These are phyloP conservation scores for Colletotrichum chrysophilum DNA, from an alignment of 2,329 filamentous ascomycete species.

Conservation along the genomic window DNA sequence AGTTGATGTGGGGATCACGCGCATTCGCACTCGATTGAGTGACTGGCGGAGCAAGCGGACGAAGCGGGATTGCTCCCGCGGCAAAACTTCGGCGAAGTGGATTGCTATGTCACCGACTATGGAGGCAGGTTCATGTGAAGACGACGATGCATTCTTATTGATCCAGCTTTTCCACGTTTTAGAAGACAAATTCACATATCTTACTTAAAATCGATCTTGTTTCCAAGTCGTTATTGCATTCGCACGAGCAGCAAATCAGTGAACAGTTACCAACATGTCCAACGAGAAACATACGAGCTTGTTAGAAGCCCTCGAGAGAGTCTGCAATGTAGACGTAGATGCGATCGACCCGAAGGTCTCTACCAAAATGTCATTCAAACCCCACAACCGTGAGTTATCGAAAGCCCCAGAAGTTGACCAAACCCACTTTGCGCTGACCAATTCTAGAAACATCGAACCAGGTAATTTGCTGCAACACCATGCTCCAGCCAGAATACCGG, in stretches of 20 bases:
- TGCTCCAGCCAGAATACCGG: background rate
- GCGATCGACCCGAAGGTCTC: background rate
- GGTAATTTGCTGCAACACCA: background rate
- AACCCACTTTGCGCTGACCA: background rate
- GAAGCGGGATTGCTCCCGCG: background rate
- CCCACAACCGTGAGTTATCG: background rate
- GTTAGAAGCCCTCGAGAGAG: background rate
- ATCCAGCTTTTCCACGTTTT: background rate
- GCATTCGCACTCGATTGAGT: background rate
- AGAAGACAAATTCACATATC: no score
- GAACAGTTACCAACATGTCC: background rate
- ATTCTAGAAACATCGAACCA: background rate
- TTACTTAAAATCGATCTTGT: no score
- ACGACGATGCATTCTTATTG: background rate
- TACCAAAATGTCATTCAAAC: background rate
- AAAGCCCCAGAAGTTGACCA: no score
- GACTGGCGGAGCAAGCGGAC: background rate
- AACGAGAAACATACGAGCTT: background rate
- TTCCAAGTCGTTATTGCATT: background rate
- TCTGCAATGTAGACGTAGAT: background rate
- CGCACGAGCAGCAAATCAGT: background rate
- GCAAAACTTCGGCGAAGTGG: background rate
- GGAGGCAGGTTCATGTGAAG: background rate
- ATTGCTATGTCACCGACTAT: background rate
- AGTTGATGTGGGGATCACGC: background rate